Evolutionary conservation across 257 asterid genomes (phyloP), one percentile per base, ranked within the genome.

Genomic region (Ligustrum vulgare): DNA sequence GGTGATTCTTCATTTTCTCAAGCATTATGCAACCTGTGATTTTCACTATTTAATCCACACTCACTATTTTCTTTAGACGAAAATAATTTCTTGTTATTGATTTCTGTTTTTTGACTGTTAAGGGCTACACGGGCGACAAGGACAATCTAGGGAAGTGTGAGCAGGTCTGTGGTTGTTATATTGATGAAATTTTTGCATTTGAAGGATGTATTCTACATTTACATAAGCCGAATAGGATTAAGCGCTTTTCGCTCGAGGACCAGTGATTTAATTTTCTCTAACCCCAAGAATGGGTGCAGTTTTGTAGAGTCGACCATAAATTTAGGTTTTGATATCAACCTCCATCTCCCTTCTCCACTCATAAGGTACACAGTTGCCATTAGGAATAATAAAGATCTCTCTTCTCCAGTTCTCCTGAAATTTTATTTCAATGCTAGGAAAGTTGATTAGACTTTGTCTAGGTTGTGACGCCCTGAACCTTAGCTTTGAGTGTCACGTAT

Each of bases 141-240:
- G 97, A 91, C 45, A 81, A 65, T 76, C 89, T 95, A 87, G 99
- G 98, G 49, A 95, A 91, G 86, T 95, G 99, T 72, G 99, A 95
- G 86, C 98, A 83, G 99, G 99, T 95, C 33, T 31, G 89, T 75
- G 60, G 72, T 67, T 12, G 70, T 70, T 41, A 8, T 56, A 20
- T 56, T 56, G 28, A 5, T 56, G 64, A n/a, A 20, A 6, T n/a
- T 25, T 60, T 60, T 60, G 2, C 34, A 3, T 25, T 58, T 58
- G 25, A 58, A 58, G 66, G 16, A 22, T 58, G 66, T 15, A 58
- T 10, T 23, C 22, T 8, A 58, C 15, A 22, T 58, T 22, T 23
- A 23, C 22, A 23, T 23, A 58, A 20, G 33, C 66, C 33, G 31
- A 22, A 23, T 56, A 23, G 15, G 33, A 58, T 22, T 58, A 8